Evolutionary conservation across 805 yeast genomes (phyloP).

Genomic region (Yarrowia sp.): DNA sequence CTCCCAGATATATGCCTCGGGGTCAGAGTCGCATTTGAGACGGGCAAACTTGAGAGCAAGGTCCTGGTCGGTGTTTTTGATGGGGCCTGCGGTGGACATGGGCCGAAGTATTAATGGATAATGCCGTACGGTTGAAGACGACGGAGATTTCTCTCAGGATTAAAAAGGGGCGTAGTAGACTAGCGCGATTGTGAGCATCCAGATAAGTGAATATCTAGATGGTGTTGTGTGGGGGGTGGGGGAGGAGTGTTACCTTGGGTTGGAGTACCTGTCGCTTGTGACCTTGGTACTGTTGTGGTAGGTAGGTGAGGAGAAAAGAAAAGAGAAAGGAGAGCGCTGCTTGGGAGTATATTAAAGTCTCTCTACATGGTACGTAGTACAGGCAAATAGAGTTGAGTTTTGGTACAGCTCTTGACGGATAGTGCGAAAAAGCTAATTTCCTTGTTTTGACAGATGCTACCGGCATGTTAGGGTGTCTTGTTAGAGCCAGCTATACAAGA

Average conservation of each 20-base stretch:
- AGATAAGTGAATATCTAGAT: constrained; percentile 25
- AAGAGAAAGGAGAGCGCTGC: background rate
- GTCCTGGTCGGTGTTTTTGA: constrained; percentile 24
- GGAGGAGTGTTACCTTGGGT: background rate
- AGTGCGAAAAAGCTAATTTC: background rate
- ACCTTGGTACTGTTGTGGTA: constrained; percentile 19
- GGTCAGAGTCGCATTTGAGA: constrained; percentile 26
- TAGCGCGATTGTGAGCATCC: constrained; percentile 23
- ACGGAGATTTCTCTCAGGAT: constrained; percentile 26
- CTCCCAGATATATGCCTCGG: constrained; percentile 26
- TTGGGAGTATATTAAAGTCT: background rate
- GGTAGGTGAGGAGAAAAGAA: background rate
- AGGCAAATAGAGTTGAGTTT: background rate
- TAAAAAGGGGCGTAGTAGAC: constrained; percentile 12
- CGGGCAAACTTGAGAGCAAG: constrained; percentile 27
- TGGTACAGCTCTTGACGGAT: background rate
- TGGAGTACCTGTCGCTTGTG: constrained; percentile 15
- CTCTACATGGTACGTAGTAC: background rate
- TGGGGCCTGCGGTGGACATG: constrained; percentile 14
- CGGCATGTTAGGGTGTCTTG: no score
- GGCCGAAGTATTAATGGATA: background rate
- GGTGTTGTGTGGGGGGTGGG: background rate
- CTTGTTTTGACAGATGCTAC: background rate
- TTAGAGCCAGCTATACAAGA: no score
- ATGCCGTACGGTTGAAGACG: constrained; percentile 6